These are phyloP conservation scores for Pythium brachiatum DNA, from an alignment of 352 stramenopile species.

Conservation along the genomic window DNA sequence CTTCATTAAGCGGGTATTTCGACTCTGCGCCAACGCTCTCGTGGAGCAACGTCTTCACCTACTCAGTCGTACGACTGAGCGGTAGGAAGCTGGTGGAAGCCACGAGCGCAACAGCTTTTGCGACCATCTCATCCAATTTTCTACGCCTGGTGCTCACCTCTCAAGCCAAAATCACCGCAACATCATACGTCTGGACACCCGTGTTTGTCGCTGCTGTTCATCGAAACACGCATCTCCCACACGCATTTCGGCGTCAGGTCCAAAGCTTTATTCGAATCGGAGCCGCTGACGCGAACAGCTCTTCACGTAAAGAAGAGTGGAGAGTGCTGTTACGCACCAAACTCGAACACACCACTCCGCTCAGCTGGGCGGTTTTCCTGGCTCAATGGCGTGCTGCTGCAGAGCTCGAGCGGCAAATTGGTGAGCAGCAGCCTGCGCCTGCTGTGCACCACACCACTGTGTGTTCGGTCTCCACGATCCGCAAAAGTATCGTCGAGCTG, in stretches of 20 bases:
- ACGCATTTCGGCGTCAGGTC: constrained; percentile 34
- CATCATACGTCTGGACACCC: constrained; percentile 40
- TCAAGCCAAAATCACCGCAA: neutral
- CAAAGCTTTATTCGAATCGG: neutral
- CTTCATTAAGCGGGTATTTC: neutral
- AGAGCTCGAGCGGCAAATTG: constrained; percentile 14
- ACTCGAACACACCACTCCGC: constrained; percentile 34
- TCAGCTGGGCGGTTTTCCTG: constrained; percentile 58
- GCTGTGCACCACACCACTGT: constrained; percentile 16
- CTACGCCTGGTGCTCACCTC: neutral
- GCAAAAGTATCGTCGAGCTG: constrained; percentile 26
- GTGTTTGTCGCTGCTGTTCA: constrained; percentile 31
- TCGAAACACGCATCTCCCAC: constrained; percentile 10
- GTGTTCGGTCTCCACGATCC: constrained; percentile 34
- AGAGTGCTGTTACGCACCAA: constrained; percentile 29
- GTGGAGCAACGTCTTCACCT: constrained; percentile 26
- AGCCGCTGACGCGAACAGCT: neutral
- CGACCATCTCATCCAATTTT: neutral
- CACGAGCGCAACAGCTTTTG: neutral
- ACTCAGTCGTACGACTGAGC: neutral
- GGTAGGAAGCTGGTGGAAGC: neutral
- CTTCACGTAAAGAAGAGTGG: constrained; percentile 6
- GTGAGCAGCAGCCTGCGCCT: constrained; percentile 11
- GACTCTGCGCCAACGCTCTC: neutral
- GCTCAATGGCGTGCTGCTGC: constrained; percentile 38